Base-by-base conservation (phyloP, 2,329 filamentous ascomycete genomes). In the Dactylonectria estremocensis region DNA sequence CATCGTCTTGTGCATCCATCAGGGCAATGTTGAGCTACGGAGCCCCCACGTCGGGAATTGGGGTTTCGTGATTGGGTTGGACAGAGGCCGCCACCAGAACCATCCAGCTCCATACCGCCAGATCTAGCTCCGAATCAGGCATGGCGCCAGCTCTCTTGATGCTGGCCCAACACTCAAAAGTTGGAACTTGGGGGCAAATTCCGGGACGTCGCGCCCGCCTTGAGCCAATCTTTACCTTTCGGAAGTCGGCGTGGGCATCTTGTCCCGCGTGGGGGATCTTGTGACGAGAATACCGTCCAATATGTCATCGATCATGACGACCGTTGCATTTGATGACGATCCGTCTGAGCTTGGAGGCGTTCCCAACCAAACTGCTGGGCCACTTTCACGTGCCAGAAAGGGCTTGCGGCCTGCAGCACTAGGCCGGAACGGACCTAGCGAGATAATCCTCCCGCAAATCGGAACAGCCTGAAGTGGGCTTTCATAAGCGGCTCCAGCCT, bases 331-430 rank as follows among this genome's bases (percentile, higher is more conserved):
- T 31, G 35, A 43, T 35, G 55, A 46, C 48, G 40, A 64, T 64
- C 37, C 40, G 45, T 53, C 35, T 28, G 40, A 46, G 28, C 28
- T 33, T 49, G 22, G 54, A 49, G 60, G 48, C 35, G 54, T 63
- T 72, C 59, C 73, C 66, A 70, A 72, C 73, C 70, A 74, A 64
- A 66, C 63, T 57, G 59, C 46, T 72, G 70, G 73, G 73, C 73
- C 73, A 72, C 56, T 70, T 75, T 75, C 73, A 75, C 73, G 69
- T 75, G 73, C 69, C 67, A 61, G 37, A 69, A 63, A 62, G 58
- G 28, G 55, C 48, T 61, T 58, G 59, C 37, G 31, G 46, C 49
- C 28, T n/a, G 11, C 14, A 33, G 8, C 28, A 50, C 50, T 55
- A 69, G 46, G 13, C 64, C 66, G 28, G 49, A 40, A 53, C 10